Conservation (phyloP, 768 basidiomycete species). For the Tephrocybe sp. region DNA sequence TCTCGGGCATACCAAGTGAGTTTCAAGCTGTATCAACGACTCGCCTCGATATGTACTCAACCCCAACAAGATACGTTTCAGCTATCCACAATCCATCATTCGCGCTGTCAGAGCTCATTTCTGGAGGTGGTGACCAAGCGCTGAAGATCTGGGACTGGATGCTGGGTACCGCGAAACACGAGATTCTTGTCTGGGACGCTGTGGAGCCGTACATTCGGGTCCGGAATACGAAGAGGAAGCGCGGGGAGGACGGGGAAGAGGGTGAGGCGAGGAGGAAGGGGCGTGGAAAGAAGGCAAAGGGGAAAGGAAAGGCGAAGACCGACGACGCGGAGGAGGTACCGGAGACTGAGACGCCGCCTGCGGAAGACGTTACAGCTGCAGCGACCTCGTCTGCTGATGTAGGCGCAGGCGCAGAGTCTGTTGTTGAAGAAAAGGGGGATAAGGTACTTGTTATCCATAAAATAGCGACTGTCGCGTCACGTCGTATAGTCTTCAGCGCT, state of each 20-base stretch:
- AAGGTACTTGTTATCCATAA: slow-evolving; percentile 57
- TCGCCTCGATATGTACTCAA: not conserved
- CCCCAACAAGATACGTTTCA: slow-evolving; percentile 62
- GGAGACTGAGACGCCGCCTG: slow-evolving; percentile 16
- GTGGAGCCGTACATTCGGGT: slow-evolving; percentile 53
- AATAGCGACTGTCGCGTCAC: slow-evolving; percentile 47
- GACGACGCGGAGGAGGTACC: slow-evolving; percentile 16
- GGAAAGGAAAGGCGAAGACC: slow-evolving; percentile 23
- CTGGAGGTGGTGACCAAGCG: slow-evolving; percentile 84
- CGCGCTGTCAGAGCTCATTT: slow-evolving; percentile 56
- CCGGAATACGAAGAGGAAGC: slow-evolving; percentile 33
- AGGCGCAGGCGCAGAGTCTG: not conserved
- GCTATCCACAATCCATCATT: slow-evolving; percentile 69
- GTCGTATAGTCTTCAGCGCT: slow-evolving; percentile 61
- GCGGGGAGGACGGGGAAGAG: slow-evolving; percentile 33
- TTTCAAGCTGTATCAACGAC: not conserved
- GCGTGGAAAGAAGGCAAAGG: slow-evolving; percentile 23
- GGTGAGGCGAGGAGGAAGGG: slow-evolving; percentile 21
- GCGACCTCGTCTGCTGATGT: not conserved
- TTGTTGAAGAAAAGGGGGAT: slow-evolving; percentile 24
- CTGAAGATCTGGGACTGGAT: slow-evolving; percentile 84
- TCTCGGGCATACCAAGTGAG: slow-evolving; percentile 81
- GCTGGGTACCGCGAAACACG: slow-evolving; percentile 51
- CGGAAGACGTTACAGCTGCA: not conserved
- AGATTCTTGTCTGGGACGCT: slow-evolving; percentile 49